Evolutionary conservation across 768 basidiomycete species (phyloP).

Genomic region (Lentinula boryana): DNA sequence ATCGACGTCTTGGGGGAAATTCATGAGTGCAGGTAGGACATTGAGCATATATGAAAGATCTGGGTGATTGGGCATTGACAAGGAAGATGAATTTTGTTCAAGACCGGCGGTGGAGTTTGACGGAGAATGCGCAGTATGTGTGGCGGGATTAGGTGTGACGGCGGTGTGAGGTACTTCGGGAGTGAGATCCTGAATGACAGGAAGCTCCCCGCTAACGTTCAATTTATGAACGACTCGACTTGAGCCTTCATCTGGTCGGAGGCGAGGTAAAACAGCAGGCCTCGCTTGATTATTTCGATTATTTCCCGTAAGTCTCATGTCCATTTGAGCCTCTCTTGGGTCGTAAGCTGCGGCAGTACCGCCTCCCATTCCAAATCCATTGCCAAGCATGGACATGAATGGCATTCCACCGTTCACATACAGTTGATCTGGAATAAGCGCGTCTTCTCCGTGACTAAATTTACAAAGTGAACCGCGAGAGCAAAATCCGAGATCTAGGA

Average conservation of each 20-base stretch:
- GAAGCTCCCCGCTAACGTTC: slow-evolving; percentile 62
- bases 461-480: slow-evolving; percentile 85
- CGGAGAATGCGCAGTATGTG: slow-evolving; percentile 13
- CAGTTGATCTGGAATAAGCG: slow-evolving; percentile 67
- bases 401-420: slow-evolving; percentile 54
- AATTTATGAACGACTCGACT: slow-evolving; percentile 30
- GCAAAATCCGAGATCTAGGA: slow-evolving; percentile 84
- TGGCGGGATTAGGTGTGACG: slow-evolving; percentile 18
- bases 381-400: slow-evolving; percentile 67
- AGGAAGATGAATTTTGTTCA: background rate
- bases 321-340: slow-evolving; percentile 75
- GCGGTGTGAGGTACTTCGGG: slow-evolving; percentile 39
- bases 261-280: slow-evolving; percentile 50
- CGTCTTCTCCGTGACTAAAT: slow-evolving; percentile 89
- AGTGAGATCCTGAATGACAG: slow-evolving; percentile 81
- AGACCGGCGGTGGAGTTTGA: slow-evolving; percentile 9
- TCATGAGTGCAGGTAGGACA: slow-evolving; percentile 1
- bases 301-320: slow-evolving; percentile 54
- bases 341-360: slow-evolving; percentile 55
- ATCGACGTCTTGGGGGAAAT: slow-evolving; percentile 20
- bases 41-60: background rate
- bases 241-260: slow-evolving; percentile 44
- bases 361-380: slow-evolving; percentile 42
- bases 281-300: slow-evolving; percentile 39
- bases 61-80: background rate